phyloP scores from a whole-genome alignment of 164 flowering plant species.

The grape (Vitis vinifera) region DNA sequence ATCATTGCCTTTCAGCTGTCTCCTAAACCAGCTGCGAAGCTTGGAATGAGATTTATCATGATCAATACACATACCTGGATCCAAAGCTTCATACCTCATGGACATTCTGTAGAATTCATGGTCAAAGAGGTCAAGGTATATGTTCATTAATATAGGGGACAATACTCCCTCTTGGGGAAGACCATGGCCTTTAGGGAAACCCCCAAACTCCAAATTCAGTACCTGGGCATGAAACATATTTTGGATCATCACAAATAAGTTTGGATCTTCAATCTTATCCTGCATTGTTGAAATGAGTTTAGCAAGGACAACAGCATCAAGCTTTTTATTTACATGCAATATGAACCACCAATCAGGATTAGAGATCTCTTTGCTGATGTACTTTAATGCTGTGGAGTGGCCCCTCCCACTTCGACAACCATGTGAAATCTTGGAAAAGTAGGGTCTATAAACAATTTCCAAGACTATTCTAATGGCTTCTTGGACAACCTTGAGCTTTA shows the following conservation, averaged over 20 bases:
- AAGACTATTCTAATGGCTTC: constrained; percentile 82
- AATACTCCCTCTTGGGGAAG: constrained; percentile 94
- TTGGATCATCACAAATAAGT: constrained; percentile 42
- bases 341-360: constrained; percentile 83
- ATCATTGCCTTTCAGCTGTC: constrained; percentile 46
- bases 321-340: constrained; percentile 45
- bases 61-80: constrained; percentile 12
- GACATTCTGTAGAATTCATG: constrained; percentile 59
- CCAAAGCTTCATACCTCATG: constrained; percentile 76
- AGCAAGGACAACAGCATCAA: constrained; percentile 45
- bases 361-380: constrained; percentile 64
- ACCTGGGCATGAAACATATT: constrained; percentile 68
- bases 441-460: constrained; percentile 82
- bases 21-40: constrained; percentile 82
- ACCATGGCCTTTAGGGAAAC: constrained; percentile 91
- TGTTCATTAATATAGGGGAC: constrained; percentile 83
- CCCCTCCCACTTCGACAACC: constrained; percentile 92
- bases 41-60: constrained; percentile 39
- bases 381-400: constrained; percentile 58
- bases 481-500: constrained; percentile 67
- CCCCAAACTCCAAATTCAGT: constrained; percentile 89
- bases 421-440: constrained; percentile 85
- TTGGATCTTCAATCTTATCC: constrained; percentile 66
- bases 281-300: constrained; percentile 65
- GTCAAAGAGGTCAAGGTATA: constrained; percentile 83